Evolutionary conservation across 1,284 basidiomycete genomes (phyloP), one percentile per base, ranked within the genome.

Genomic region (Vanrija sp.): DNA sequence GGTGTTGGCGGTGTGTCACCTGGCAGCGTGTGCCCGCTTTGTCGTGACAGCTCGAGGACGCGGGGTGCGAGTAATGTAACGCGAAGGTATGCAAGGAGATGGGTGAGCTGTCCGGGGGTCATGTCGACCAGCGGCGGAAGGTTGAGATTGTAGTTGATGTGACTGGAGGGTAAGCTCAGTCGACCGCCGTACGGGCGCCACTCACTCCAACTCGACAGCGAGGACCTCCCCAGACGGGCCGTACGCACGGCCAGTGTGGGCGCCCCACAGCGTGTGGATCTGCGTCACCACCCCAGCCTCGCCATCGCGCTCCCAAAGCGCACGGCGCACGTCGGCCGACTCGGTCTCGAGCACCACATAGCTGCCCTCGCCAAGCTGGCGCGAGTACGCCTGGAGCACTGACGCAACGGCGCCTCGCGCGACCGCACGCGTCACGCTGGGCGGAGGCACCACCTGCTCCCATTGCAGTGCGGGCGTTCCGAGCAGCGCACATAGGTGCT

Each of bases 171-270:
- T 67, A 25, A 66, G 61, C 46, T 42, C 10, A 3, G n/a, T 3
- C 15, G 7, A 52, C 57, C 65, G 63, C 38, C 25, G 19, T 29
- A 23, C 21, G 21, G 5, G 21, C 7, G 4, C 7, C 9, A 63
- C 71, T 68, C 54, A 71, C 69, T 72, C 49, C 69, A 74, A 49
- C 47, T 74, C 71, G 18, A 74, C 61, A 3, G 60, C 52, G 0
- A 64, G 63, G 1, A 40, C 46, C 42, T 73, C 66, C 19, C 65
- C 68, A 3, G 51, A 28, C 0, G 38, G 26, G 9, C 50, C 54
- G 12, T 64, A 69, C 3, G 46, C 44, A 14, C 63, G 55, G 0
- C 71, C 69, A 1, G 64, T 53, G 16, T 52, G 46, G 5, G 23
- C 49, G 0, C 49, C 40, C 71, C 71, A 75, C 16, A 67, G 28